Evolutionary conservation across 1,284 basidiomycete genomes (phyloP), one percentile per base, ranked within the genome.

Genomic region (Melampsora abietis-canadensis): DNA sequence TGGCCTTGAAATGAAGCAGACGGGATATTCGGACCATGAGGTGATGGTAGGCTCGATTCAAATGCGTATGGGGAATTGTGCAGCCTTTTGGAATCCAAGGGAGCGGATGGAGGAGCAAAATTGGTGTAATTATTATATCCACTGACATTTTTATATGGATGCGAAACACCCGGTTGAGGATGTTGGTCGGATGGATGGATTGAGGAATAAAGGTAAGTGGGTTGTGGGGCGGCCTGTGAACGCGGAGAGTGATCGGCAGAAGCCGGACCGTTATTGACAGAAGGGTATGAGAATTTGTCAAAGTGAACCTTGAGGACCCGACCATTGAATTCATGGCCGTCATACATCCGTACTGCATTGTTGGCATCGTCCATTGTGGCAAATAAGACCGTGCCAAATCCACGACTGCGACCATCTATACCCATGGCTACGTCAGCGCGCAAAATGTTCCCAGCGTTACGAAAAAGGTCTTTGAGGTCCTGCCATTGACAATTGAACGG

Each of bases 391-490:
- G 93, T 96, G 24, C 94, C 94, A 80, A 94, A 94, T 0, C 94
- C 94, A 75, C 92, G 86, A 74, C 90, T 92, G 78, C 94, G 86
- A 80, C 95, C 95, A 81, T 96, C 94, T 1, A 91, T 91, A 0
- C 92, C 92, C 0, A 96, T 86, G 15, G 91, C 91, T 66, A 96
- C 92, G 80, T 97, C 95, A 7, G 95, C 94, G 46, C 95, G 88
- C 24, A 97, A 86, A 70, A 98, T 94, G 0, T 93, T 95, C 63
- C 95, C 95, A 1, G 93, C 91, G 78, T 92, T 90, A 66, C 95
- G 89, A 82, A 98, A 97, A 65, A 98, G 87, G 82, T 98, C 95
- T 81, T 98, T 98, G 78, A 98, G 87, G 83, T 98, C 95, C 84
- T 97, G 94, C 94, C 94, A 97, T 77, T 92, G 88, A 37, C 94